A percentile compares a stretch with the other conserved stretches of the same genome.
phyloP scores from a whole-genome alignment of 2,329 filamentous ascomycete genomes.

The Colletotrichum paranaense region DNA sequence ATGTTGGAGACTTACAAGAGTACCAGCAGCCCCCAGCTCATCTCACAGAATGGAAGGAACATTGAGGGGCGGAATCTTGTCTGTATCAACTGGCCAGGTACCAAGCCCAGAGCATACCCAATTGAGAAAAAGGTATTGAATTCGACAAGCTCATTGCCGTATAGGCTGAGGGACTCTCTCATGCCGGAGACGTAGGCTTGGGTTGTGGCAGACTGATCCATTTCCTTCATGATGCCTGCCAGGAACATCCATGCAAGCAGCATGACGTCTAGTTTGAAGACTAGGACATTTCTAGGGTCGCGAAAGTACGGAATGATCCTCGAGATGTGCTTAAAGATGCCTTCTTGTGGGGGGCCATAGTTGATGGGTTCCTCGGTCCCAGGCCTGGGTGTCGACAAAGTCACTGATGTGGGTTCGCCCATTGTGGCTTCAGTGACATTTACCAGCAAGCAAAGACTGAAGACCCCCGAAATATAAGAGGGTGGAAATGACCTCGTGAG shows the following conservation, averaged over 20 bases:
- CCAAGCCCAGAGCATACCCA: slow-evolving; percentile 40
- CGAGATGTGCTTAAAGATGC: slow-evolving; percentile 34
- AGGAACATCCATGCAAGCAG: slow-evolving; percentile 49
- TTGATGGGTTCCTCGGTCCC: slow-evolving; percentile 11
- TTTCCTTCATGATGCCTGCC: slow-evolving; percentile 37
- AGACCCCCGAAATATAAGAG: neutral
- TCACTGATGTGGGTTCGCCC: slow-evolving; percentile 12
- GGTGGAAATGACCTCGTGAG: neutral
- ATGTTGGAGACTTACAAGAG: slow-evolving; percentile 17
- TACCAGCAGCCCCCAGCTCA: slow-evolving; percentile 43
- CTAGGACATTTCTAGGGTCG: slow-evolving; percentile 45
- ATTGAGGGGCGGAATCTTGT: slow-evolving; percentile 37
- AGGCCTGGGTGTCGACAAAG: neutral
- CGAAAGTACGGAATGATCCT: slow-evolving; percentile 42
- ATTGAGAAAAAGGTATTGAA: slow-evolving; percentile 39
- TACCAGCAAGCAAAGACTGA: neutral
- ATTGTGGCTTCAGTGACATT: neutral
- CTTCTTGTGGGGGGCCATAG: slow-evolving; percentile 26
- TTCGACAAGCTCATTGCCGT: slow-evolving; percentile 44
- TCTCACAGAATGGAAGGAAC: slow-evolving; percentile 51
- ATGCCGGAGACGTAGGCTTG: slow-evolving; percentile 54
- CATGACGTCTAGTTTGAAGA: slow-evolving; percentile 49
- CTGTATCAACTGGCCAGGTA: slow-evolving; percentile 43
- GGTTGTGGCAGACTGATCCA: slow-evolving; percentile 51
- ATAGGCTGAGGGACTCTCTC: slow-evolving; percentile 48